These are phyloP conservation scores for Ceratopteris richardii DNA, from an alignment of 75 land plant species.

Conservation along the genomic window DNA sequence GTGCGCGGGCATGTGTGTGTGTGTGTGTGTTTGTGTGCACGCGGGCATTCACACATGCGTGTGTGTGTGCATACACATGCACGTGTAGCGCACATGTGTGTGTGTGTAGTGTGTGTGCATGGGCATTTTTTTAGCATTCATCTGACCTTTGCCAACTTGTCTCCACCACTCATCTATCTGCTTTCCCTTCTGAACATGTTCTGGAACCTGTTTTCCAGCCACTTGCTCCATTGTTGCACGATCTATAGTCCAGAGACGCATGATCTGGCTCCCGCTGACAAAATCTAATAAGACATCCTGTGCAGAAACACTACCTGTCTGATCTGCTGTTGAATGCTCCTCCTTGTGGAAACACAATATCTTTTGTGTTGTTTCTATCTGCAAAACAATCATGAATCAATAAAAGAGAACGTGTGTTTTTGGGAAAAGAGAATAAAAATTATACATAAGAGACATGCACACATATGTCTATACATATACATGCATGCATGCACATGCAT, in stretches of 20 bases:
- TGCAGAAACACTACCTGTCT: constrained; percentile 41
- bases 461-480: too few species aligned
- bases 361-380: constrained; percentile 88
- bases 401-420: not conserved
- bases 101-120: too few species aligned
- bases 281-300: constrained; percentile 82
- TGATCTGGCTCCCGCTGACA: constrained; percentile 87
- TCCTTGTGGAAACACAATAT: constrained; percentile 84
- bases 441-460: too few species aligned
- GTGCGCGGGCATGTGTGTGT: not conserved
- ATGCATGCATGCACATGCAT: too few species aligned
- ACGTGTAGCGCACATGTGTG: too few species aligned
- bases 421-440: not conserved
- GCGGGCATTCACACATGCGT: not conserved
- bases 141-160: constrained; percentile 75
- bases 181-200: constrained; percentile 93
- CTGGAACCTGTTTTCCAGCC: constrained; percentile 45
- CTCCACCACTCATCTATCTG: constrained; percentile 99
- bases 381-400: constrained; percentile 4
- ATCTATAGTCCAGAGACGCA: constrained; percentile 89
- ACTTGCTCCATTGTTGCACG: constrained; percentile 63
- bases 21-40: not conserved
- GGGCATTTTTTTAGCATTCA: too few species aligned
- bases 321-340: constrained; percentile 60
- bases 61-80: too few species aligned